Conservation (phyloP, 148 eudicot species). For the Chenopodium album region DNA sequence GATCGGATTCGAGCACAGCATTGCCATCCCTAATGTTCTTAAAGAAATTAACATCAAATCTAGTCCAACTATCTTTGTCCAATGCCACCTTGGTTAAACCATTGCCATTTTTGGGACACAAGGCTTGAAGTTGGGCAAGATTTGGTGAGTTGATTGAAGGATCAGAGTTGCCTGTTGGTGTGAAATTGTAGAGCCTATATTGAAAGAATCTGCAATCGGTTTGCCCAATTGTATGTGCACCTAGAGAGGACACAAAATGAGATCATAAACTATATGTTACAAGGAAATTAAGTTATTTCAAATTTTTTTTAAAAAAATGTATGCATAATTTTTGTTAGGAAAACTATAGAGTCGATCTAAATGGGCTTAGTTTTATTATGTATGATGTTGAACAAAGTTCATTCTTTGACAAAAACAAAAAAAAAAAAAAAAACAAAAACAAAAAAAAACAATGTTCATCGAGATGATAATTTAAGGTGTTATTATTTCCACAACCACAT, state of each 20-base stretch:
- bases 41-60: conserved; percentile 62
- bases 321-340: neutral
- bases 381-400: no score
- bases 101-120: conserved; percentile 56
- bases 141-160: conserved; percentile 54
- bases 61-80: conserved; percentile 45
- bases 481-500: no score
- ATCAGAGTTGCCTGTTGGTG: conserved; percentile 66
- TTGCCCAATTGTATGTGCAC: conserved; percentile 80
- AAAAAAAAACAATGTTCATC: no score
- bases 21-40: conserved; percentile 62
- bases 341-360: neutral
- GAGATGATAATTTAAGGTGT: no score
- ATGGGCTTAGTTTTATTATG: no score
- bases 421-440: no score
- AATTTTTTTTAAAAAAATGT: no score
- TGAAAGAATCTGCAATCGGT: conserved; percentile 63
- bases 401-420: no score
- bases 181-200: conserved; percentile 79
- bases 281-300: neutral
- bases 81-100: conserved; percentile 57
- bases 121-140: conserved; percentile 42
- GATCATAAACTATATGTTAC: neutral
- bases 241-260: conserved; percentile 31
- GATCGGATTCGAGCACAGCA: conserved; percentile 71